These are phyloP conservation scores for Zizania palustris DNA, from an alignment of 202 grass and related monocot species.

Conservation along the genomic window DNA sequence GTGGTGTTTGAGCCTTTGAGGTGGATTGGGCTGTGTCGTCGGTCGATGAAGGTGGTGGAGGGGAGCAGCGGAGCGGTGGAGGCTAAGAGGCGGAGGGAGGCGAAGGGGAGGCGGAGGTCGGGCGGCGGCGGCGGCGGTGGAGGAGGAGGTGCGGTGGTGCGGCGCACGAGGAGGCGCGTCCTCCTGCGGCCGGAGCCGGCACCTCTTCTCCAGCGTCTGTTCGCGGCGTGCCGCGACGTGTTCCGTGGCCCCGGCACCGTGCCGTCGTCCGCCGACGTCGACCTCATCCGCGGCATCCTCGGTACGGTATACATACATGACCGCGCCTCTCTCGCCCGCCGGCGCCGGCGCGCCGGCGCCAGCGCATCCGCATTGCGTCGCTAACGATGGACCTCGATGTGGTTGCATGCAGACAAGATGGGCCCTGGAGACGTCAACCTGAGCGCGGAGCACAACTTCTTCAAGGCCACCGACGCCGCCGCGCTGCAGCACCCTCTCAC, in stretches of 20 bases:
- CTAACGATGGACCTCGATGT: not conserved
- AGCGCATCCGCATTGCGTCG: not conserved
- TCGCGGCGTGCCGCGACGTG: conserved; percentile 60
- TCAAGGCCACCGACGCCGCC: not conserved
- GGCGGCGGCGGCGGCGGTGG: not conserved
- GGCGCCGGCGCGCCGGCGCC: not conserved
- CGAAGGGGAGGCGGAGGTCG: conserved; percentile 17
- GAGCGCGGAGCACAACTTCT: conserved; percentile 47
- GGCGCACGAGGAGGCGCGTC: conserved; percentile 45
- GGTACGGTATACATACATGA: conserved; percentile 24
- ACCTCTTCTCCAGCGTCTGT: conserved; percentile 50
- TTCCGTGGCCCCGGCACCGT: conserved; percentile 65
- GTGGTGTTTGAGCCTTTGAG: not conserved
- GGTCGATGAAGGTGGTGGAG: conserved; percentile 51
- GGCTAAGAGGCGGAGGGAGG: conserved; percentile 6
- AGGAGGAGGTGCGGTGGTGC: conserved; percentile 10
- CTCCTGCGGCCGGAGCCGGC: not conserved
- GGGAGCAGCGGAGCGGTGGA: conserved; percentile 31
- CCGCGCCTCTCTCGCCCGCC: not conserved
- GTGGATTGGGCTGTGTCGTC: not conserved
- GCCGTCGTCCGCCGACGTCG: conserved; percentile 54
- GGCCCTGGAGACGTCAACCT: conserved; percentile 55
- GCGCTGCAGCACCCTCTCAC: conserved; percentile 26
- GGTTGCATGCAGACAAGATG: conserved; percentile 53
- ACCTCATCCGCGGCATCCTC: conserved; percentile 52